Percentiles rank a stretch among this genome's conserved stretches.
Conservation (phyloP, 140 eudicot genomes). For the Ambrosia hybrid region DNA sequence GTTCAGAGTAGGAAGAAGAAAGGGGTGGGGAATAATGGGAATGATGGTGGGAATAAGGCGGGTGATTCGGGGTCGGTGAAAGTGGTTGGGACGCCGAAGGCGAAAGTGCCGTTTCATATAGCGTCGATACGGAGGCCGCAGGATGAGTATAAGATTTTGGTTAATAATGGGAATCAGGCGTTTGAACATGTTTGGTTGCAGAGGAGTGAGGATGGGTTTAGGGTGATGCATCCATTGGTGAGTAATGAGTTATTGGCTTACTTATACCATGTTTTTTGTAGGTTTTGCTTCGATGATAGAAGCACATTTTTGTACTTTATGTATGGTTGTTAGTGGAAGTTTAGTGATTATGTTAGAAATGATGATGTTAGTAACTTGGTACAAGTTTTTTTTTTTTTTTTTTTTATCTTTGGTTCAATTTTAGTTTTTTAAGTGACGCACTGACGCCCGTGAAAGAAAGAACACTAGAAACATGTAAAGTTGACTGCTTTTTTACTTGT, state of each 20-base stretch:
- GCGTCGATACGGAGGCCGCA: slow-evolving; percentile 74
- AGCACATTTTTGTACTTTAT: slow-evolving; percentile 7
- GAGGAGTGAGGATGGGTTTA: slow-evolving; percentile 79
- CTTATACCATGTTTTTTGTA: not conserved
- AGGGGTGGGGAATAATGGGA: slow-evolving; percentile 22
- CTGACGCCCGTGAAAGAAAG: not conserved
- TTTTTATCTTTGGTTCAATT: not conserved
- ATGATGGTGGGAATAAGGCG: not conserved
- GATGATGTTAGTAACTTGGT: not conserved
- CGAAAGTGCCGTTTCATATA: slow-evolving; percentile 81
- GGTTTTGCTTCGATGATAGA: not conserved
- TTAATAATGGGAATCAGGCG: slow-evolving; percentile 69
- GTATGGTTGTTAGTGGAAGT: slow-evolving; percentile 1
- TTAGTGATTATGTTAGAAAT: not conserved
- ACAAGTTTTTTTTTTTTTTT: not conserved
- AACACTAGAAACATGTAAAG: not conserved
- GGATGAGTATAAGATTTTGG: slow-evolving; percentile 82
- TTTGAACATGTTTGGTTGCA: slow-evolving; percentile 91
- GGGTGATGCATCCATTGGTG: slow-evolving; percentile 81
- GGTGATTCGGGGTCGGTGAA: slow-evolving; percentile 38
- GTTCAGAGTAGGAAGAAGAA: slow-evolving; percentile 68
- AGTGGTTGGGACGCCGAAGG: slow-evolving; percentile 54
- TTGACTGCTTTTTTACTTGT: not conserved
- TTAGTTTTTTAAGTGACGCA: not conserved
- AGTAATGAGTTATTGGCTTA: slow-evolving; percentile 34